phyloP scores from a whole-genome alignment of 2,329 filamentous ascomycete genomes.

The Xylaria sp. region DNA sequence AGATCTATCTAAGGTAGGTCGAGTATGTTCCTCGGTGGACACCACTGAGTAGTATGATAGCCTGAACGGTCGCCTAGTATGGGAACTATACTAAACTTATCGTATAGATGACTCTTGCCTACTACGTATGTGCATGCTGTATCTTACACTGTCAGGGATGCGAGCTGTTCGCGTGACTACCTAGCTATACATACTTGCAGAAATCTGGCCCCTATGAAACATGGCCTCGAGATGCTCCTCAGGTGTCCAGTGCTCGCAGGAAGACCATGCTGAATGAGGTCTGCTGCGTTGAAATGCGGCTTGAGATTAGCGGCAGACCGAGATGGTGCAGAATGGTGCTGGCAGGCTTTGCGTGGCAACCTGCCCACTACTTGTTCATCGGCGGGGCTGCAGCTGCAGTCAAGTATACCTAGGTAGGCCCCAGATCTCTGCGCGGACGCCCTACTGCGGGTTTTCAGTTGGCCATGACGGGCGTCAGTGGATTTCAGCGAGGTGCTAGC shows the following conservation, averaged over 20 bases:
- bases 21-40: not conserved
- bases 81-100: not conserved
- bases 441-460: constrained; percentile 16
- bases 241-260: constrained; percentile 11
- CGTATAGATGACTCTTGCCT: not conserved
- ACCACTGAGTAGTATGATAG: too few species aligned
- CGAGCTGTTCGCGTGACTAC: constrained; percentile 10
- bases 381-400: too few species aligned
- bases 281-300: constrained; percentile 19
- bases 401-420: too few species aligned
- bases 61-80: too few species aligned
- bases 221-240: not conserved
- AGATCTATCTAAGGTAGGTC: not conserved
- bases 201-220: constrained; percentile 13
- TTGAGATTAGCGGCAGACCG: constrained; percentile 28
- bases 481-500: constrained; percentile 19
- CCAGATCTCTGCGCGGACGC: constrained; percentile 3
- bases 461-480: constrained; percentile 25
- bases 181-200: not conserved
- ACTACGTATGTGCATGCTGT: not conserved
- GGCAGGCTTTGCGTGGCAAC: constrained; percentile 23
- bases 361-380: constrained; percentile 16
- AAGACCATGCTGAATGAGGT: not conserved
- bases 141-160: constrained; percentile 1
- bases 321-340: constrained; percentile 13